These are phyloP conservation scores for Candida railenensis DNA, from an alignment of 805 yeast species.

Conservation along the genomic window DNA sequence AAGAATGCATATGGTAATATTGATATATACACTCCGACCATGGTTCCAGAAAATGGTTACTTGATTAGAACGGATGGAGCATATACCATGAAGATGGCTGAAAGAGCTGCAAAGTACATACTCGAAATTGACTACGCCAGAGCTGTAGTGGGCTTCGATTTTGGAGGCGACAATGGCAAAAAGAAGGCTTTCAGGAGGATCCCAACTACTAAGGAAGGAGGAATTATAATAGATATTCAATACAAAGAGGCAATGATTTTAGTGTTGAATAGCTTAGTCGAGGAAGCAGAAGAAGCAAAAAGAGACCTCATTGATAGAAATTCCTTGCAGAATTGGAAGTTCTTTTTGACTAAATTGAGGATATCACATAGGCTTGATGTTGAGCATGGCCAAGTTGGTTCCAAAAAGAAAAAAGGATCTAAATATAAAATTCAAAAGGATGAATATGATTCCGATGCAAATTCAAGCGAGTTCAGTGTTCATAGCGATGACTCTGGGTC, in stretches of 20 bases:
- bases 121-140: constrained; percentile 77
- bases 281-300: constrained; percentile 49
- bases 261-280: constrained; percentile 48
- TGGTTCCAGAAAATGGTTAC: constrained; percentile 82
- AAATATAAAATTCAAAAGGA: background rate
- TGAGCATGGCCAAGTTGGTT: constrained; percentile 46
- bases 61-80: constrained; percentile 38
- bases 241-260: constrained; percentile 57
- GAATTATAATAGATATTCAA: constrained; percentile 70
- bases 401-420: background rate
- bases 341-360: constrained; percentile 48
- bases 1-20: constrained; percentile 81
- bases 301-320: constrained; percentile 43
- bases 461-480: constrained; percentile 4
- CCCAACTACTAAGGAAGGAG: constrained; percentile 67
- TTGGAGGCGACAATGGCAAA: constrained; percentile 31
- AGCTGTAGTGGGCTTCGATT: constrained; percentile 87
- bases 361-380: constrained; percentile 46
- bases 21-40: constrained; percentile 71
- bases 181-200: constrained; percentile 24
- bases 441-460: background rate
- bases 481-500: constrained; percentile 6
- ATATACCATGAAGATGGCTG: constrained; percentile 47
- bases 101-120: constrained; percentile 63
- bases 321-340: constrained; percentile 55